phyloP scores from a whole-genome alignment of 441 rosid species.

The Adansonia rubrostipa region DNA sequence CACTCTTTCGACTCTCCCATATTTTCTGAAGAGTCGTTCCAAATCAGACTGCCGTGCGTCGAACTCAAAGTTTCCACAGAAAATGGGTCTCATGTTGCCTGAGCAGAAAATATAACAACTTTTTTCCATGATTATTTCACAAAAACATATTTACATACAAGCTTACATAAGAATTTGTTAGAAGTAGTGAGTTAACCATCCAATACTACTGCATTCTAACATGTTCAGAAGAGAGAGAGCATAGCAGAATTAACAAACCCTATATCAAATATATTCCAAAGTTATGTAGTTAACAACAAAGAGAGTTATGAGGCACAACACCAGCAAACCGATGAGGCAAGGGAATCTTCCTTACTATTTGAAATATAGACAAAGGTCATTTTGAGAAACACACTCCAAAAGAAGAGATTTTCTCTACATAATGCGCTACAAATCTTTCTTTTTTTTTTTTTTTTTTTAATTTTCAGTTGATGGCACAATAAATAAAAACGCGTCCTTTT shows the following conservation, averaged over 20 bases:
- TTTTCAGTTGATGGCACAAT: background rate
- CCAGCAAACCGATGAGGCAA: background rate
- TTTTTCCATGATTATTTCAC: constrained; percentile 5
- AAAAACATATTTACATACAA: background rate
- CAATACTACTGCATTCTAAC: background rate
- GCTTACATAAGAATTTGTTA: background rate
- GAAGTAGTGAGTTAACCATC: background rate
- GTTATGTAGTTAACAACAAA: background rate
- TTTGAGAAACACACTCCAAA: background rate
- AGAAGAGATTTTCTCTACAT: background rate
- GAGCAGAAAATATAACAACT: constrained; percentile 1
- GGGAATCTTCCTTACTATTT: background rate
- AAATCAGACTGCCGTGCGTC: constrained; percentile 90
- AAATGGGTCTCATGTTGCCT: constrained; percentile 75
- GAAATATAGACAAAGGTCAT: background rate
- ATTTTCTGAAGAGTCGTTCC: constrained; percentile 83
- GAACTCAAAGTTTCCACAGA: constrained; percentile 94
- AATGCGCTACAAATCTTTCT: background rate
- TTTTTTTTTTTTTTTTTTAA: background rate
- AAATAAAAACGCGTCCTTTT: background rate
- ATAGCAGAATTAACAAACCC: background rate
- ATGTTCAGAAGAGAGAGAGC: background rate
- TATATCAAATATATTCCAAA: background rate
- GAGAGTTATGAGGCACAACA: background rate
- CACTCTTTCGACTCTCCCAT: constrained; percentile 90